Evolutionary conservation across 495 filamentous ascomycete species (phyloP), one percentile per base, ranked within the genome.

Genomic region (Aspergillus baeticus): DNA sequence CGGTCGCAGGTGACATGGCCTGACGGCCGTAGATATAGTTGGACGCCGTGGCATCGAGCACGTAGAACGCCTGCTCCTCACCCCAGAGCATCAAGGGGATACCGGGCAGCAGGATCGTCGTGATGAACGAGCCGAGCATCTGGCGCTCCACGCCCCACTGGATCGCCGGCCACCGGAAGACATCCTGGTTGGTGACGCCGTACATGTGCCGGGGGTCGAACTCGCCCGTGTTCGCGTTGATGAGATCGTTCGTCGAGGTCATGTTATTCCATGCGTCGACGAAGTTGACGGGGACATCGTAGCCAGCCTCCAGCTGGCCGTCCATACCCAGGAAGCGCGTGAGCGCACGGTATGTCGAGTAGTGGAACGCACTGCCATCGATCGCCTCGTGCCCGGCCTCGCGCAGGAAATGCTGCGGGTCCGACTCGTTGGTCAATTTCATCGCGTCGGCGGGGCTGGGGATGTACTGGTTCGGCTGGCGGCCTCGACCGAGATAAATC

Each of bases 161-260:
- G 37, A 90, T 76, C 1, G 81, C 73, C 2, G 87, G 86, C 87
- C 87, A 90, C 7, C 86, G 79, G 68, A 90, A 87, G 2, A 90
- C 84, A 64, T 90, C 87, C 69, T 90, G 87, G 63, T 89, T 89
- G 10, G 84, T 85, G 1, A 76, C 77, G n/a, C 87, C 87, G 47
- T 81, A 89, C 76, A 89, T 79, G 63, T 90, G 86, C 10, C 87
- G 77, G 10, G 86, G 86, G 61, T 89, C 86, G 49, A 87, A 87
- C 44, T 77, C 67, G 50, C 83, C 85, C 1, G 80, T 87, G 65
- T 85, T 84, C 10, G 83, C 71, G 52, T 88, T 89, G 54, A 80
- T 59, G 47, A 88, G 59, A 62, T 89, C 86, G 59, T 89, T 87
- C 14, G 81, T 81, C 21, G 68, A 58, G 14, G 87, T 34, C 67